Conservation (phyloP, 2,329 filamentous ascomycete species). For the Phyllosticta citriasiana region DNA sequence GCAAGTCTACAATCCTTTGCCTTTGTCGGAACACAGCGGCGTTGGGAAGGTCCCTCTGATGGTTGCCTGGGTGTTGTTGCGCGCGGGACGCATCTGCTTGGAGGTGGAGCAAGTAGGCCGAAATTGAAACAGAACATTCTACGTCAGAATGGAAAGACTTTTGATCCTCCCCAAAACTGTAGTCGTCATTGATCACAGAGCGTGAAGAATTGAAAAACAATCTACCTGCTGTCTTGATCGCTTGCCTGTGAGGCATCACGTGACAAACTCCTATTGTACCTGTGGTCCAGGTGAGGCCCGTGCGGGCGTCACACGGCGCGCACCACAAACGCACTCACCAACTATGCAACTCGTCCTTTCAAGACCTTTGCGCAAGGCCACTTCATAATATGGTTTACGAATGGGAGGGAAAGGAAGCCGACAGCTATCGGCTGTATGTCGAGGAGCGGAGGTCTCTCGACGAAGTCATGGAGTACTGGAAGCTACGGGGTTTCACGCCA, state of each 20-base stretch:
- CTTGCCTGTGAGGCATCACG: background rate
- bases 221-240: no score
- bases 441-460: conserved; percentile 62
- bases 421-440: conserved; percentile 65
- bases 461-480: conserved; percentile 61
- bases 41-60: no score
- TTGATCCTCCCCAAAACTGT: no score
- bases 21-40: no score
- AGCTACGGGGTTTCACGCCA: conserved; percentile 56
- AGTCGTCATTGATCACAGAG: no score
- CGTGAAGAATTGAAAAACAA: no score
- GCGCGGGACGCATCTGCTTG: no score
- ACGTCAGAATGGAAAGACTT: no score
- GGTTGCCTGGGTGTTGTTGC: no score
- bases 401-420: conserved; percentile 56
- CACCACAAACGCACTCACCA: conserved; percentile 6
- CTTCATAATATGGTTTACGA: conserved; percentile 7
- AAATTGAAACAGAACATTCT: no score
- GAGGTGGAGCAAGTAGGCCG: no score
- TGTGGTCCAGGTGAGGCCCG: background rate
- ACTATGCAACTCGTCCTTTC: background rate
- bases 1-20: background rate
- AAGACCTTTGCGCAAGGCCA: background rate
- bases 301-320: conserved; percentile 1
- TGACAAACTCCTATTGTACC: background rate